A percentile compares a stretch with the other conserved stretches of the same genome.
These are phyloP conservation scores for Ceratobasidium sp. DNA, from an alignment of 1,284 basidiomycete species.

Conservation along the genomic window DNA sequence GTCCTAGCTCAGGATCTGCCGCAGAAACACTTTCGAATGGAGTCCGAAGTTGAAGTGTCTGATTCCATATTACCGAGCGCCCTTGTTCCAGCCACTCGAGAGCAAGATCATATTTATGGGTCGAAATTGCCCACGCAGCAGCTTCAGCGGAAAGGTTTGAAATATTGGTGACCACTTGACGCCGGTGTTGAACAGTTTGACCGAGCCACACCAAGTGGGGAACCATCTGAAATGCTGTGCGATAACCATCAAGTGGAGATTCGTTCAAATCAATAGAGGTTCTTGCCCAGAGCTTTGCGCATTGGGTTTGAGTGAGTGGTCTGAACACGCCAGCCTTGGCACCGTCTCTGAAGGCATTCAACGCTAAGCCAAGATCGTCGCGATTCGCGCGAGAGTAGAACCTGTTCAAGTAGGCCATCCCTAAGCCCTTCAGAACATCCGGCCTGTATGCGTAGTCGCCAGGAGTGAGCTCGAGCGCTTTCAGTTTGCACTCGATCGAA, in stretches of 20 bases:
- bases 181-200: neutral
- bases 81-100: conserved; percentile 30
- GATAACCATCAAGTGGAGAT: neutral
- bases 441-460: neutral
- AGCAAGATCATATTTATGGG: neutral
- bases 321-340: neutral
- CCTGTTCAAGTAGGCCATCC: neutral
- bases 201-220: neutral
- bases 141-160: neutral
- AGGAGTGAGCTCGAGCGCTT: neutral
- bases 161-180: neutral
- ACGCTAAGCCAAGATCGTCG: neutral
- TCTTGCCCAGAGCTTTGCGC: neutral
- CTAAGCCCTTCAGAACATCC: neutral
- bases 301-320: neutral
- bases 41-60: neutral
- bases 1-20: neutral
- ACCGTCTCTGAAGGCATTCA: neutral
- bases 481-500: neutral
- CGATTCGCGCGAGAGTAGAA: too few relatives aligned
- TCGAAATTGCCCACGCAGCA: conserved; percentile 13
- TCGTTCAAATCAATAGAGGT: neutral
- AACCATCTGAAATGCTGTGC: neutral
- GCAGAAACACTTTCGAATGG: neutral
- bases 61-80: conserved; percentile 5